Conservation (phyloP, 1,284 basidiomycete species). For the Tylopilus sp. region DNA sequence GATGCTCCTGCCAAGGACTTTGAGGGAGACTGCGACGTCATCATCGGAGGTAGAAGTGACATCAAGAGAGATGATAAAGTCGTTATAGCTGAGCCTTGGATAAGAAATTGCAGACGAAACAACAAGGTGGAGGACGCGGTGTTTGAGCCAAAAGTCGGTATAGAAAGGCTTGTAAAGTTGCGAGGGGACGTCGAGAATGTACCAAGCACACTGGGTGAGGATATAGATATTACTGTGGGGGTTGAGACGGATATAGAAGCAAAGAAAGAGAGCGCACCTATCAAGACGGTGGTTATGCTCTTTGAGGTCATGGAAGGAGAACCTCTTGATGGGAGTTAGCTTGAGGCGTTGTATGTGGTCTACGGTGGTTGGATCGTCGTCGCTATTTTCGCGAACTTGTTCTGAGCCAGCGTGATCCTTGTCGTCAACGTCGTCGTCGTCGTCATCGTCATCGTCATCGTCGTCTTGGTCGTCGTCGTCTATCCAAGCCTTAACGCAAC, state of each 20-base stretch:
- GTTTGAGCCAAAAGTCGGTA: slow-evolving; percentile 43
- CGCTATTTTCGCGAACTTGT: slow-evolving; percentile 27
- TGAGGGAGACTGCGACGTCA: slow-evolving; percentile 20
- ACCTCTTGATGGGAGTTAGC: slow-evolving; percentile 43
- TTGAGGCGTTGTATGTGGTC: slow-evolving; percentile 36
- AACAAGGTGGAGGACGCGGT: slow-evolving; percentile 46
- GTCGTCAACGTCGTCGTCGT: slow-evolving; percentile 30
- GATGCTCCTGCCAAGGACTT: slow-evolving; percentile 35
- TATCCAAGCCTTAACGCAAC: slow-evolving; percentile 33
- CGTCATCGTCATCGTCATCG: slow-evolving; percentile 33
- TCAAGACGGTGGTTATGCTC: slow-evolving; percentile 33
- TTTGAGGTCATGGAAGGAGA: slow-evolving; percentile 44
- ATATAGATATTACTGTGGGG: slow-evolving; percentile 39
- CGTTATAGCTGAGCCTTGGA: slow-evolving; percentile 34
- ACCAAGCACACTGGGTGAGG: slow-evolving; percentile 52
- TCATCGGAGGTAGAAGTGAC: slow-evolving; percentile 28
- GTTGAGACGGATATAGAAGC: slow-evolving; percentile 7
- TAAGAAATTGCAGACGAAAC: slow-evolving; percentile 36
- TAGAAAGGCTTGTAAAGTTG: slow-evolving; percentile 42
- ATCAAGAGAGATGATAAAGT: slow-evolving; percentile 38
- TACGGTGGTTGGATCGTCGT: slow-evolving; percentile 16
- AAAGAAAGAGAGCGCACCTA: slow-evolving; percentile 29
- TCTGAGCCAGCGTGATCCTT: slow-evolving; percentile 23
- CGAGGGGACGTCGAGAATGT: slow-evolving; percentile 53
- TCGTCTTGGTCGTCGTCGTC: slow-evolving; percentile 30